Percentiles rank a stretch among this genome's conserved stretches.
Evolutionary conservation across 2,329 filamentous ascomycete species (phyloP).

Genomic region (Cladophialophora immunda): DNA sequence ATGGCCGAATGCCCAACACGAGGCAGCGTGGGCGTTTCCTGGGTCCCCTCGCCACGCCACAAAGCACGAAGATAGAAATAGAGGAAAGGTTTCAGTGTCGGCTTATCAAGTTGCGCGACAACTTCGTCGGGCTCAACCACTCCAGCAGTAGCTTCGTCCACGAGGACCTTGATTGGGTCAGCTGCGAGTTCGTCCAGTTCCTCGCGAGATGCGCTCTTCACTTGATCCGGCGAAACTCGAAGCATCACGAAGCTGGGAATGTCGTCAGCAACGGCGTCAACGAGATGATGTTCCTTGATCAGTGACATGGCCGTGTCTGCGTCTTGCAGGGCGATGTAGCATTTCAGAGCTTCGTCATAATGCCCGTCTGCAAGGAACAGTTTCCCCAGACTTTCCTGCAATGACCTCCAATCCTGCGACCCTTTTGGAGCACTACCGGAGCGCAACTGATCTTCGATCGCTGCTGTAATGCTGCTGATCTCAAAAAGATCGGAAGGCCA

Average conservation of each 20-base stretch:
- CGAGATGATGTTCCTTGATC: constrained; percentile 87
- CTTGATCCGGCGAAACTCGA: constrained; percentile 77
- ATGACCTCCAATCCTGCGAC: constrained; percentile 85
- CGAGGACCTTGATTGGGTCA: constrained; percentile 85
- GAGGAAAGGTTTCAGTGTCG: constrained; percentile 75
- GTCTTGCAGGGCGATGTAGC: constrained; percentile 90
- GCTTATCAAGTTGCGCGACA: constrained; percentile 76
- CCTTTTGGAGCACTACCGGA: constrained; percentile 75
- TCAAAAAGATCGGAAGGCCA: constrained; percentile 90
- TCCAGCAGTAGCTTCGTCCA: constrained; percentile 89
- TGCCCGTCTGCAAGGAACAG: constrained; percentile 83
- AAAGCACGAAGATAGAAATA: constrained; percentile 91
- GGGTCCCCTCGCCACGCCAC: constrained; percentile 74
- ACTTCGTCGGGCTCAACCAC: constrained; percentile 81
- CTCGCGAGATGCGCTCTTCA: constrained; percentile 68
- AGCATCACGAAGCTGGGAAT: constrained; percentile 88
- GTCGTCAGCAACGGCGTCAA: constrained; percentile 87
- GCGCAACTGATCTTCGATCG: constrained; percentile 82
- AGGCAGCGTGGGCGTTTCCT: constrained; percentile 50
- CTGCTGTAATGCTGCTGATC: constrained; percentile 75
- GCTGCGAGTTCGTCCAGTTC: constrained; percentile 82
- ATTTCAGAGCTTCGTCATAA: constrained; percentile 83
- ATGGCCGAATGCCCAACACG: constrained; percentile 41
- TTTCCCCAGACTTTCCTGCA: constrained; percentile 86
- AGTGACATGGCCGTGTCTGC: constrained; percentile 87